Evolutionary conservation across 805 yeast species (phyloP).

Genomic region (Limtongozyma cylindracea): DNA sequence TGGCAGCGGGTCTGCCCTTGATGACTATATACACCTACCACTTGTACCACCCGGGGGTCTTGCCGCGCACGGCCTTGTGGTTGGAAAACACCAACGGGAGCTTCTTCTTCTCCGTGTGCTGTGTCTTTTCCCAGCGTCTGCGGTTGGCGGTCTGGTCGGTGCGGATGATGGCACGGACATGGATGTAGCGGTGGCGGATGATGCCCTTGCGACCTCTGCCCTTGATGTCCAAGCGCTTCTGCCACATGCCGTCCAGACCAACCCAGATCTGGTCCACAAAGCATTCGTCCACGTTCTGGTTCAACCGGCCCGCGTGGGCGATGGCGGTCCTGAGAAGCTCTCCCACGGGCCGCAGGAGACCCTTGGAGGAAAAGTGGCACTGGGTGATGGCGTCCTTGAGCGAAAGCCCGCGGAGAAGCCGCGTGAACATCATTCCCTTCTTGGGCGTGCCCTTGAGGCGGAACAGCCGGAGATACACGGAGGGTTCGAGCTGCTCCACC

Average conservation of each 20-base stretch:
- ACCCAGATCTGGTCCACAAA: slow-evolving; percentile 72
- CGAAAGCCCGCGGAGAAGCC: slow-evolving; percentile 49
- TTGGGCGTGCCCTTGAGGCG: slow-evolving; percentile 75
- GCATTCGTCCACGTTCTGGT: slow-evolving; percentile 29
- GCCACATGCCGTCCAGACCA: slow-evolving; percentile 67
- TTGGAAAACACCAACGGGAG: no score
- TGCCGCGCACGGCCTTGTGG: no score
- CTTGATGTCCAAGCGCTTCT: slow-evolving; percentile 50
- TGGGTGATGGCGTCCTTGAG: slow-evolving; percentile 72
- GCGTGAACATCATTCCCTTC: slow-evolving; percentile 57
- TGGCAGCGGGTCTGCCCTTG: no score
- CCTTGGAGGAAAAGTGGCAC: slow-evolving; percentile 72
- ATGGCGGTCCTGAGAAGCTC: no score
- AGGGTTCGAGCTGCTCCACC: slow-evolving; percentile 65
- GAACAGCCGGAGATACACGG: slow-evolving; percentile 57
- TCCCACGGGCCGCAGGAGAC: slow-evolving; percentile 51
- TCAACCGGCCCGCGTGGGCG: no score
- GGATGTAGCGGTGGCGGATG: slow-evolving; percentile 51
- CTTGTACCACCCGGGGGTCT: no score
- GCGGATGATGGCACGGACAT: slow-evolving; percentile 55
- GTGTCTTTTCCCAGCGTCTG: slow-evolving; percentile 27
- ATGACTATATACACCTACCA: no score
- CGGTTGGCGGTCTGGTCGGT: slow-evolving; percentile 38
- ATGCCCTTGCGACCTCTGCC: slow-evolving; percentile 84
- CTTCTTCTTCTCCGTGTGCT: no score